Evolutionary conservation across 257 asterid genomes (phyloP), one percentile per base, ranked within the genome.

Genomic region (Forsythia viridissima): DNA sequence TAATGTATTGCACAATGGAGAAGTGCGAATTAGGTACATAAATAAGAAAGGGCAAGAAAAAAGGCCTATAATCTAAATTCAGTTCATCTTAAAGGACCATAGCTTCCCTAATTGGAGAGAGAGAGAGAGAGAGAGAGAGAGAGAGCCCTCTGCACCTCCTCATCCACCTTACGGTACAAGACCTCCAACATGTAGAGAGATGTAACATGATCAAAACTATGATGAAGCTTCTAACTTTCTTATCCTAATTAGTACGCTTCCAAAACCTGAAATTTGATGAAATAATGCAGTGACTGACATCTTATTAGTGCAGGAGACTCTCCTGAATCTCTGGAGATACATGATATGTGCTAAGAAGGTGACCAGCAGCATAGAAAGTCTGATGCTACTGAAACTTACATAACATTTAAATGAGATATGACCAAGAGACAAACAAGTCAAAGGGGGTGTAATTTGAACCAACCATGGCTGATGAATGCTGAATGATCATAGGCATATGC

Each of bases 381-480:
- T 6, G 15, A 63, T 24, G 70, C 30, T 63, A 21, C 4, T 63
- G 16, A 63, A 63, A 10, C 40, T 24, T 30, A 30, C 37, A 20
- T 57, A 10, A 63, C 38, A 30, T 63, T 57, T 63, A 63, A 63
- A 63, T 63, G 6, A 21, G 70, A 63, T 63, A 24, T 72, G 10
- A 42, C 20, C 12, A 24, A 44, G 61, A 46, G 20, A 76, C 43
- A 18, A 76, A 52, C 48, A 73, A 74, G 75, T 55, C 68, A 15
- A 13, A 52, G 73, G 41, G 70, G 61, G 66, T 75, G 67, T 73
- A 13, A 20, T 63, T 44, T 51, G 74, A 82, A 85, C 97, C 77
- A 79, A 94, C 99, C 97, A 90, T 86, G 72, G 92, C 85, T 70
- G 98, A 93, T 85, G 94, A 85, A 88, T 94, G 95, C 82, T 80